Conservation (phyloP, 768 basidiomycete genomes). For the Melanogaster broomeanus region DNA sequence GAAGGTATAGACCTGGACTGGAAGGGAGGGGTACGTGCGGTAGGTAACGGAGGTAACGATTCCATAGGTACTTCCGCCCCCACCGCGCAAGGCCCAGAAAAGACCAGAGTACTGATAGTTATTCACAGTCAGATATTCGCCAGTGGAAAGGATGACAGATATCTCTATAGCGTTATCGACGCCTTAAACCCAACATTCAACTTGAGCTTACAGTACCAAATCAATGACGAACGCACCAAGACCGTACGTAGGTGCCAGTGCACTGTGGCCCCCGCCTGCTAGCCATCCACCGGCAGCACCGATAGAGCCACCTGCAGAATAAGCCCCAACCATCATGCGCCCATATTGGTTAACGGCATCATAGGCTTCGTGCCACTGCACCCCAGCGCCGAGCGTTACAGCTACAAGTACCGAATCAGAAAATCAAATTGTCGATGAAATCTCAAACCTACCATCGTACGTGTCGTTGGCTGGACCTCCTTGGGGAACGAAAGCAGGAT, state of each 20-base stretch:
- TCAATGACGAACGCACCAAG: conserved; percentile 32
- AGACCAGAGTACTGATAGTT: conserved; percentile 42
- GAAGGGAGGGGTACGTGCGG: conserved; percentile 39
- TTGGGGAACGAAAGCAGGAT: conserved; percentile 31
- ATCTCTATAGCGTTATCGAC: conserved; percentile 52
- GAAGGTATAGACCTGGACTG: conserved; percentile 32
- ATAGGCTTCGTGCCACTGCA: conserved; percentile 49
- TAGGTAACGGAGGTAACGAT: conserved; percentile 49
- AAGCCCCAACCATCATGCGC: conserved; percentile 44
- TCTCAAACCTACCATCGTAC: conserved; percentile 14
- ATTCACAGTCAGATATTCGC: conserved; percentile 42
- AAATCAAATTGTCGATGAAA: neutral
- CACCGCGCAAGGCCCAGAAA: conserved; percentile 56
- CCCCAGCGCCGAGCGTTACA: conserved; percentile 40
- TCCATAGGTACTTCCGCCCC: conserved; percentile 50
- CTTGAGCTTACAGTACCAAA: neutral
- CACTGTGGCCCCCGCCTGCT: conserved; percentile 48
- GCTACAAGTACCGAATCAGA: conserved; percentile 24
- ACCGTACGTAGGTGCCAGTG: conserved; percentile 40
- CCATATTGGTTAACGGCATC: conserved; percentile 34
- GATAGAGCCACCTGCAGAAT: conserved; percentile 39
- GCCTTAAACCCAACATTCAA: conserved; percentile 25
- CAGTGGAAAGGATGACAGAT: conserved; percentile 43
- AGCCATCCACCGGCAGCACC: conserved; percentile 52
- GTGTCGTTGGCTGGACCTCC: conserved; percentile 24